Base-by-base conservation (phyloP, 2,329 filamentous ascomycete species). In the Pyricularia sp. region DNA sequence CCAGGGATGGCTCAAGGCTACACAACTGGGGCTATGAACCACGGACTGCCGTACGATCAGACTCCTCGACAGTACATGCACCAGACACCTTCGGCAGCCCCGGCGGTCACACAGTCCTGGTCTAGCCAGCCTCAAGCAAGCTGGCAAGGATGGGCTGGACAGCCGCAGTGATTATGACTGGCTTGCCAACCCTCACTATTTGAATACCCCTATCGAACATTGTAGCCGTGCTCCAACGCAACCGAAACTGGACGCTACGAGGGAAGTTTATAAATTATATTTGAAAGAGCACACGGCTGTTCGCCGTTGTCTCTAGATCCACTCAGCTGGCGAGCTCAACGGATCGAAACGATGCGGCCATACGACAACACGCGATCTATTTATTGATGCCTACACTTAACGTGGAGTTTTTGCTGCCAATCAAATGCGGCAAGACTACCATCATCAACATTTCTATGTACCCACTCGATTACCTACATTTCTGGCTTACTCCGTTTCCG, bases 51-150 rank as follows among this genome's bases (percentile, higher is more conserved):
- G 23, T 79, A 86, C 31, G 88, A 90, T 65, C 87, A 89, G 78
- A 88, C 86, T 1, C 85, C 86, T 4, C 82, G 88, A 68, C 86
- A 89, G 75, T 90, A 90, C 80, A 85, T 93, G 86, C 88, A 90
- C 74, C 83, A 88, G 78, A 80, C 85, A 77, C 79, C 84, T 73
- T 78, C 88, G 4, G 79, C 79, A 4, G 78, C 79, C 7, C 84
- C 85, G 12, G 80, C 83, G 6, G 83, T 83, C 26, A 82, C 83
- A 2, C 85, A 87, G 71, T 73, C 76, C 10, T 36, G 84, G 84
- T 82, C 81, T 7, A 81, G 86, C 55, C 88, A 90, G 73, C 88
- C 89, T 73, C 88, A 88, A 69, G 84, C 87, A 10, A 83, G 88
- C 1, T 83, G 85, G 68, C 81, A 85, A 74, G 86, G 85, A 83